phyloP scores from a whole-genome alignment of 495 filamentous ascomycete genomes.

The Aspergillus biplanus region DNA sequence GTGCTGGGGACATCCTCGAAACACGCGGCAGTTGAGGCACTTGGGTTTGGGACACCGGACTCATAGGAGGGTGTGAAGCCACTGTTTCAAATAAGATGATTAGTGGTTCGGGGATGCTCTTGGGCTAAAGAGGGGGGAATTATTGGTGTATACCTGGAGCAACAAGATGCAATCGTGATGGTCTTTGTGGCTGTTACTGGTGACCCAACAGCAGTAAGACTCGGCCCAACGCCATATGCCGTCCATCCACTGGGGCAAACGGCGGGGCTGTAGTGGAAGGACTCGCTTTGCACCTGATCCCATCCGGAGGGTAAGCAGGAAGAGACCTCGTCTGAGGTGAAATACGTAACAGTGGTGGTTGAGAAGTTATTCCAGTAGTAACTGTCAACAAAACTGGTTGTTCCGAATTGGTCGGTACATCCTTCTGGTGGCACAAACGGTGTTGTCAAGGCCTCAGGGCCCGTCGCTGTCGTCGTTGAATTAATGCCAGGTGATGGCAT shows the following conservation, averaged over 20 bases:
- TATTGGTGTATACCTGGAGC: neutral
- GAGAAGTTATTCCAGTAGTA: constrained; percentile 3
- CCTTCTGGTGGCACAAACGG: neutral
- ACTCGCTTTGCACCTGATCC: neutral
- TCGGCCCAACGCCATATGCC: neutral
- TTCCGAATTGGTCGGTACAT: neutral
- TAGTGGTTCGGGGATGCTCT: neutral
- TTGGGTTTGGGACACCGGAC: neutral
- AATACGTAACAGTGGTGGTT: neutral
- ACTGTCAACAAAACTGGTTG: neutral
- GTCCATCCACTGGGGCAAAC: neutral
- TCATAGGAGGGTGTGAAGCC: neutral
- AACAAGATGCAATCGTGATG: neutral
- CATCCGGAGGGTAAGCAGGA: neutral
- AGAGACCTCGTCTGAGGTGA: neutral
- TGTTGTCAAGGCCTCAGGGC: neutral
- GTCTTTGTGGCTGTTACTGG: neutral
- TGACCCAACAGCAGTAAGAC: neutral
- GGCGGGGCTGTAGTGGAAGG: neutral
- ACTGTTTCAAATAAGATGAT: neutral
- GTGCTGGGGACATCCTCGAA: neutral
- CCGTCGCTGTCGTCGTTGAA: neutral
- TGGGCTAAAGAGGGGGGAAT: neutral
- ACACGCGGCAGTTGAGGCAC: neutral
- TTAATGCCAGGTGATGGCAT: neutral